phyloP scores from a whole-genome alignment of 2,329 filamentous ascomycete species.

The Drechslerella dactyloides region DNA sequence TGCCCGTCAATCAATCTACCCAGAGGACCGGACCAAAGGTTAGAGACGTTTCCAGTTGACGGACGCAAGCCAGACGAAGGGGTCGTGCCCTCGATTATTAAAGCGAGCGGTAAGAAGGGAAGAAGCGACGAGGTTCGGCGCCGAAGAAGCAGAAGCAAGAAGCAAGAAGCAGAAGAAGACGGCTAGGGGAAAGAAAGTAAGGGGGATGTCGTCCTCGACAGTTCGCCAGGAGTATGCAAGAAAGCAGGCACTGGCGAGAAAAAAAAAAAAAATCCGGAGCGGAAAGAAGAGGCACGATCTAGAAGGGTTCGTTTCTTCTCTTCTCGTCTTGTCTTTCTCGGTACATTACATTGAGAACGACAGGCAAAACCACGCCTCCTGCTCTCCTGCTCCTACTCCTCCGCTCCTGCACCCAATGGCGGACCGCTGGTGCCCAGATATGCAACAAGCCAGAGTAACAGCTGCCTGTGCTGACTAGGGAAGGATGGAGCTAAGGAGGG shows the following conservation, averaged over 20 bases:
- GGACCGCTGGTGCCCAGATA: slow-evolving; percentile 42
- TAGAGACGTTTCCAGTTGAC: slow-evolving; percentile 44
- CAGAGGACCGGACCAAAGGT: slow-evolving; percentile 39
- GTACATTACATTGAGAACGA: slow-evolving; percentile 23
- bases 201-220: slow-evolving; percentile 28
- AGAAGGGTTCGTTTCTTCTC: slow-evolving; percentile 32
- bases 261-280: slow-evolving; percentile 12
- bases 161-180: slow-evolving; percentile 25
- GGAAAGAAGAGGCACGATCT: slow-evolving; percentile 38
- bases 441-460: slow-evolving; percentile 52
- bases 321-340: neutral
- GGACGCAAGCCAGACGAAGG: slow-evolving; percentile 43
- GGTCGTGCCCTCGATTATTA: slow-evolving; percentile 37
- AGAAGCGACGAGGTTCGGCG: slow-evolving; percentile 46
- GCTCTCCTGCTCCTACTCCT: slow-evolving; percentile 26
- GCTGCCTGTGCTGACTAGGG: slow-evolving; percentile 51
- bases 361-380: slow-evolving; percentile 36
- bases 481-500: slow-evolving; percentile 47
- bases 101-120: slow-evolving; percentile 48
- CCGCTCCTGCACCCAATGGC: slow-evolving; percentile 31
- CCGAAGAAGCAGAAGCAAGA: slow-evolving; percentile 17
- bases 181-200: slow-evolving; percentile 33
- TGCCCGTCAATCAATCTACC: slow-evolving; percentile 49
- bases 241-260: slow-evolving; percentile 7
- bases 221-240: slow-evolving; percentile 3